phyloP scores from a whole-genome alignment of 2,329 filamentous ascomycete species.

The Trichoderma sp. region DNA sequence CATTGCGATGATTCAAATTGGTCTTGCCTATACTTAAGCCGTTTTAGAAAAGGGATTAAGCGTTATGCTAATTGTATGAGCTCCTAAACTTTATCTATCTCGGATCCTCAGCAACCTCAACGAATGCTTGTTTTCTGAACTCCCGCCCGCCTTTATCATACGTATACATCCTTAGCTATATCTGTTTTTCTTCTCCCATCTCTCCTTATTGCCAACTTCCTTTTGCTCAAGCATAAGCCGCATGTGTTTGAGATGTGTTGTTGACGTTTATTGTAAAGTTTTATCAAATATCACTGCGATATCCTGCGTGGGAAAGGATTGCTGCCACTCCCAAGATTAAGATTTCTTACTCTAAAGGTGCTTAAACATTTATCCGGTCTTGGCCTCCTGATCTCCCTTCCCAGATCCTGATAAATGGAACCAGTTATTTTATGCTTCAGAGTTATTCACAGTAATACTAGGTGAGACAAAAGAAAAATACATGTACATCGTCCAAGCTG shows the following conservation, averaged over 20 bases:
- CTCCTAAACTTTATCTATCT: background rate
- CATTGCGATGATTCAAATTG: background rate
- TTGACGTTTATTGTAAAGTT: background rate
- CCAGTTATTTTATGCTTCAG: background rate
- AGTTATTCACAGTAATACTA: background rate
- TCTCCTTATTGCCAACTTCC: background rate
- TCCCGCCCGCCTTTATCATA: background rate
- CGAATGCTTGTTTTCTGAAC: background rate
- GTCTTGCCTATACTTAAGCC: background rate
- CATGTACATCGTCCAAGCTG: background rate
- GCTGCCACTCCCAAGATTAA: background rate
- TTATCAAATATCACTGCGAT: background rate
- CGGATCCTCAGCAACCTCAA: background rate
- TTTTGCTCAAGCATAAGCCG: background rate
- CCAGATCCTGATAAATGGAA: background rate
- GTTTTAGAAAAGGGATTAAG: background rate
- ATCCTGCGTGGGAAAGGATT: background rate
- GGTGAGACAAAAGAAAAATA: background rate
- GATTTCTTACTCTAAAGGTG: background rate
- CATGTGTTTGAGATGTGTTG: background rate
- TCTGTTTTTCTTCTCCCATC: background rate
- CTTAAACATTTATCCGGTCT: background rate
- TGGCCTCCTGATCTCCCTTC: background rate
- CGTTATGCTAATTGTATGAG: background rate
- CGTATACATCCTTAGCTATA: background rate